Evolutionary conservation across 2,329 filamentous ascomycete species (phyloP), one percentile per base, ranked within the genome.

Genomic region (Ophiostoma himal-ulmi): DNA sequence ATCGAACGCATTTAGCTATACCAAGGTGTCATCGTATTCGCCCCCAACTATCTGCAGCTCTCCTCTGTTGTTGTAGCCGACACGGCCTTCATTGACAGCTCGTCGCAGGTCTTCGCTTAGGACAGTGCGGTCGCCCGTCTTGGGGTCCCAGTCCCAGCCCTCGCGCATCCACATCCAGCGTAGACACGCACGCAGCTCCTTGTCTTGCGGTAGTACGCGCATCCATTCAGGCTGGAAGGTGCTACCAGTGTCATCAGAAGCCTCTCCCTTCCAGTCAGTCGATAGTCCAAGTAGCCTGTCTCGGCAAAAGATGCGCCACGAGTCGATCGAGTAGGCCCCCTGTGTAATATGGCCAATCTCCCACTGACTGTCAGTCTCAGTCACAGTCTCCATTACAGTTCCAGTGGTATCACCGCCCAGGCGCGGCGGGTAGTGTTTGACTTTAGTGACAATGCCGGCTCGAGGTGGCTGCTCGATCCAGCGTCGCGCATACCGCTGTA

Each of bases 141-240:
- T 78, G 1, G 88, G 87, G 80, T 96, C 86, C 92, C 93, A 97
- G 57, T 88, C 83, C 85, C 89, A 94, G 0, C 93, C 92, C 75
- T 96, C 91, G 65, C 89, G 88, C 80, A 95, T 86, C 93, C 94
- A 97, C 87, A 93, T 92, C 93, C 94, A 97, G 54, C 90, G 85
- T 76, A 97, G 79, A 80, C 89, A 97, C 0, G 92, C 93, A 62
- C 91, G 85, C n/a, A 97, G 81, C 78, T 97, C 94, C 80, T 97
- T 97, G 78, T 97, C 94, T 62, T 84, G 81, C 0, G 94, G 93
- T 67, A 91, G 77, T 0, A 97, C 93, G 3, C 92, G 86, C 85
- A 93, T 95, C 94, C 94, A 97, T 79, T 97, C 94, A 0, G 93
- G 92, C 75, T 93, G 89, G 76, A 65, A 65, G 20, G 7, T 36